Evolutionary conservation across 176 grass and related monocot genomes (phyloP).

Genomic region (Ensete ventricosum): DNA sequence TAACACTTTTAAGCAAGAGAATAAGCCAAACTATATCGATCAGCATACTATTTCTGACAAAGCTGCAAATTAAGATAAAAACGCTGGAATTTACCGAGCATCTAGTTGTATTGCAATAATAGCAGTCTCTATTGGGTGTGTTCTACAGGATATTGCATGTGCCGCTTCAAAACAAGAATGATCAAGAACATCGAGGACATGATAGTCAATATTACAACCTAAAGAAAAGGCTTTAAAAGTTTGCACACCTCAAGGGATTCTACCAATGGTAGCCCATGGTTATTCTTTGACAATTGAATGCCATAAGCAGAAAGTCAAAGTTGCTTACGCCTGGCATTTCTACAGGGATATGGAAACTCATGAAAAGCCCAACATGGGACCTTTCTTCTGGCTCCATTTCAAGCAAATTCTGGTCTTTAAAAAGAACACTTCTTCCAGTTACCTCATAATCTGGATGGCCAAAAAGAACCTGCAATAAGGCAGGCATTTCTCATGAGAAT

Average conservation of each 20-base stretch:
- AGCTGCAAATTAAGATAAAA: not conserved
- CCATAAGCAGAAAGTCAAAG: conserved; percentile 91
- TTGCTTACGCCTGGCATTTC: conserved; percentile 96
- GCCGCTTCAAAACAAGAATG: not conserved
- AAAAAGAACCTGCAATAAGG: conserved; percentile 63
- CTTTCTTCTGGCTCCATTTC: conserved; percentile 93
- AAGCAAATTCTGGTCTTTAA: conserved; percentile 79
- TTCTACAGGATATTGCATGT: not conserved
- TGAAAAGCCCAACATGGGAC: conserved; percentile 83
- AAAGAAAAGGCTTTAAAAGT: conserved; percentile 1
- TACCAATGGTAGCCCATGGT: conserved; percentile 43
- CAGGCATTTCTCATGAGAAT: not conserved
- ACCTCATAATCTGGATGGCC: conserved; percentile 91
- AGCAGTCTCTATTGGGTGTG: not conserved
- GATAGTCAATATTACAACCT: not conserved
- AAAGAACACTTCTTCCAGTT: conserved; percentile 65
- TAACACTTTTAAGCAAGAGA: no score
- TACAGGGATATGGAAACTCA: conserved; percentile 86
- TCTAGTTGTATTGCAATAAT: not conserved
- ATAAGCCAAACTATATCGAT: not conserved
- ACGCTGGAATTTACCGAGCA: not conserved
- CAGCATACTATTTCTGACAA: not conserved
- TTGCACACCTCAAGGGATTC: conserved; percentile 66
- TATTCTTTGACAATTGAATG: conserved; percentile 71
- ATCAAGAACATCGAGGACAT: not conserved